Base-by-base conservation (phyloP, 139 green algal species). In the Pseudopediastrum boryanum region DNA sequence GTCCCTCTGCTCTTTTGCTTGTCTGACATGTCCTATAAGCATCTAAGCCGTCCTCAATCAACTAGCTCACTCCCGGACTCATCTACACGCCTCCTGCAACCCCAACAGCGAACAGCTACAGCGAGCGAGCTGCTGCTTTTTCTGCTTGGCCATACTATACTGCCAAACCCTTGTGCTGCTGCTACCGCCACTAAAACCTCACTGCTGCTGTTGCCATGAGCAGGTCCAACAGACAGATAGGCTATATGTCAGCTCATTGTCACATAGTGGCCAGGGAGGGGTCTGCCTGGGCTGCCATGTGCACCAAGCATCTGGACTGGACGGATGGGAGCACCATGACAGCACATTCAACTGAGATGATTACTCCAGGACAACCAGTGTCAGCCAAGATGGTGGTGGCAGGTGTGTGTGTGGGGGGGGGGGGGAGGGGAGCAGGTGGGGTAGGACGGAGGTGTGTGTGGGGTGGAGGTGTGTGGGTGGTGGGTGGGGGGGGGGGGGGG, bases 281-380 rank as follows among this genome's bases (percentile, higher is more conserved):
- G 19, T 58, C 48, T 16, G 12, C 13, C 4, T 78, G 27, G 19
- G 29, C 62, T 27, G 71, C 71, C 35, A 52, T 78, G 10, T 78
- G 71, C 36, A 78, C 71, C 19, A 78, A 78, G 35, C 71, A 78
- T 52, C 62, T 42, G 8, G 71, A 78, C 29, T 78, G 71, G 71
- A 42, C 36, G 38, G 71, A 78, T 31, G 71, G 71, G n/a, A 68
- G 52, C 2, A 78, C 71, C 21, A 78, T 78, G 71, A 78, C 71
- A 13, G 71, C 51, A n/a, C 71, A 78, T 54, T 51, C 51, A 33
- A 78, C 71, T 29, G 51, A 78, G 19, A 48, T 19, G 33, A n/a
- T 78, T 2, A 52, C 36, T 5, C 71, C 71, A 31, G 71, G n/a
- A 68, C 33, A 68, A 78, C 39, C 66, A 51, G 52, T 78, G 19